Base-by-base conservation (phyloP, 768 basidiomycete species). In the Tephrocybe rancida region DNA sequence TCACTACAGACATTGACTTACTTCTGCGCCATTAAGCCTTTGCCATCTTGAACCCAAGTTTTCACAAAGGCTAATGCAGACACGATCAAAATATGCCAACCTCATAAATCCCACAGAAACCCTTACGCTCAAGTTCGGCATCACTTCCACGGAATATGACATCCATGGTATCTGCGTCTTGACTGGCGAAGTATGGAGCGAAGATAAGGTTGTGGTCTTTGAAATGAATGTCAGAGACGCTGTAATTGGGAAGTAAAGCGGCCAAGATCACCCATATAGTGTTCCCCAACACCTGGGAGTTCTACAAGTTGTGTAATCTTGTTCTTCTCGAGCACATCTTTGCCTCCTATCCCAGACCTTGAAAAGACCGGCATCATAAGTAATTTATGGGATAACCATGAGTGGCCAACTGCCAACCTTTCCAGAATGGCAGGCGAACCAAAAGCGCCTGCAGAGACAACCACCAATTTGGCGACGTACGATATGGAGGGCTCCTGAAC, bases 271-370 rank as follows among this genome's bases (percentile, higher is more conserved):
- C 83, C 84, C 58, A 78, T 74, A 48, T 81, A 83, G 57, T 90
- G 81, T 62, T 87, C 85, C 10, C 91, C 90, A 0, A 95, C 90
- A 16, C 86, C 86, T 1, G 88, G 87, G 13, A 92, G 78, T 49
- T 89, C 82, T 13, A 88, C 75, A 24, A 82, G 45, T 53, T 75
- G 71, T 6, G 68, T 59, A 27, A 92, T 78, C 10, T 73, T 74
- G 48, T 79, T 69, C 29, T 68, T 69, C 35, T 77, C 61, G 35
- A 91, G 70, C 35, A 86, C 58, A 0, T 68, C 63, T 2, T 64
- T 59, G 0, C 79, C 74, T 2, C 91, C 91, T 49, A 95, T 86
- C 5, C 91, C 88, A 0, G 86, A 87, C 27, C 72, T 72, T 39
- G 10, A 37, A 5, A 8, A 16, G 35, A n/a, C n/a, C n/a, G n/a